Evolutionary conservation across 768 basidiomycete species (phyloP), one percentile per base, ranked within the genome.

Genomic region (Suillus hirtellus): DNA sequence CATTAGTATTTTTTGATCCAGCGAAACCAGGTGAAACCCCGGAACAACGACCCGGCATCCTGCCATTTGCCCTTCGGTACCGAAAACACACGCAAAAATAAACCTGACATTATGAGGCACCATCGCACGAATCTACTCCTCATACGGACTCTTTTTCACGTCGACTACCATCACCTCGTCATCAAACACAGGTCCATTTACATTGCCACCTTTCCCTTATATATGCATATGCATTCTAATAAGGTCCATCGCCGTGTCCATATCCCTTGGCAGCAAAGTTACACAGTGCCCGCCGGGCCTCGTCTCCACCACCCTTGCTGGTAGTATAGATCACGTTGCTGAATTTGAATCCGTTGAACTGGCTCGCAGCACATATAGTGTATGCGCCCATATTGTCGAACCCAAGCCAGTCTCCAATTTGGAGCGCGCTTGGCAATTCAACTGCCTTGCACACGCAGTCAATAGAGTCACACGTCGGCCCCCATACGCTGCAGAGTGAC

Each of bases 331-430:
- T 76, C 64, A 95, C 89, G 44, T 85, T 85, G 78, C 90, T 91
- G 54, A 89, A 75, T 71, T 92, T 85, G 71, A 96, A 96, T 60
- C 93, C 94, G 72, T 96, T 96, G 82, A 98, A 98, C 78, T 89
- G 90, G 77, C 92, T 95, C 60, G 97, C 95, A 0, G 97, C 97
- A 72, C 95, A 97, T 64, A 95, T 80, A n/a, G 97, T 99, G 79
- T 99, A 99, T 38, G 97, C 97, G 37, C 97, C 97, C 97, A 99
- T 99, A 73, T 93, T 89, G 62, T 89, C 89, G 79, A 96, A 99
- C n/a, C 90, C 92, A 19, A 99, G 84, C 97, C 97, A 99, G 74
- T 99, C 97, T 8, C 97, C 97, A 8, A 97, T 95, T 64, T 85
- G 82, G 60, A 99, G 81, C 1, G 82, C 83, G 37, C 76, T 77